Percentiles rank a stretch among this genome's conserved stretches.
phyloP scores from a whole-genome alignment of 352 stramenopile species.

The Elongisporangium anandrum region DNA sequence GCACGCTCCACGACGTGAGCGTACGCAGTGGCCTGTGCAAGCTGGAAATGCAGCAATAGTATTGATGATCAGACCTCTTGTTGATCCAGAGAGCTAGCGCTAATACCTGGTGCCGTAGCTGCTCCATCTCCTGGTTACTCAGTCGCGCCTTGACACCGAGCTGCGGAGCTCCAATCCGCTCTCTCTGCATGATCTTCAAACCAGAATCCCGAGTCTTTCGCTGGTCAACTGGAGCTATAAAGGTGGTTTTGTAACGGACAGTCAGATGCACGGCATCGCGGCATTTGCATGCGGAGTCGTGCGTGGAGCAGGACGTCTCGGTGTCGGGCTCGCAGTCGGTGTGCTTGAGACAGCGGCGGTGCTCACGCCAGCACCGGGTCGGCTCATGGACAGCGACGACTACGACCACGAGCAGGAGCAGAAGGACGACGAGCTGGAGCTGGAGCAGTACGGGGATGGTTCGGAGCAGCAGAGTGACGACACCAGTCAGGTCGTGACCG shows the following conservation, averaged over 20 bases:
- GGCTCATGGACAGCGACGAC: constrained; percentile 12
- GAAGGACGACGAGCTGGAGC: constrained; percentile 5
- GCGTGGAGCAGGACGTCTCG: neutral
- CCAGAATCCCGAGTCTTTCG: too few species aligned
- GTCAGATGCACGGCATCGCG: neutral
- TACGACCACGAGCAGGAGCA: constrained; percentile 8
- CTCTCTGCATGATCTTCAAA: neutral
- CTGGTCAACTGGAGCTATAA: neutral
- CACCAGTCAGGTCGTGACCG: neutral
- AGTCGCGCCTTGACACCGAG: constrained; percentile 32
- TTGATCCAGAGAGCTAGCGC: neutral
- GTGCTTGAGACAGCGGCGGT: neutral
- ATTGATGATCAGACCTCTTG: neutral
- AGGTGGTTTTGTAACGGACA: neutral
- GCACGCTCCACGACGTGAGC: constrained; percentile 32
- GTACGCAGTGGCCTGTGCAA: constrained; percentile 53
- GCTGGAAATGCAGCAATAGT: constrained; percentile 19
- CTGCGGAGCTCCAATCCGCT: neutral
- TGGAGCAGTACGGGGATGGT: constrained; percentile 6
- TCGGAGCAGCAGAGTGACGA: neutral
- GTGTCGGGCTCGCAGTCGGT: neutral
- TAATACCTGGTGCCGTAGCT: constrained; percentile 40
- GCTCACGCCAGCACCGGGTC: neutral
- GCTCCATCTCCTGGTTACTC: constrained; percentile 70
- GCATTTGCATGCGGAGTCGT: neutral